Evolutionary conservation across 495 filamentous ascomycete genomes (phyloP), one percentile per base, ranked within the genome.

Genomic region (Podospora pseudopauciseta): DNA sequence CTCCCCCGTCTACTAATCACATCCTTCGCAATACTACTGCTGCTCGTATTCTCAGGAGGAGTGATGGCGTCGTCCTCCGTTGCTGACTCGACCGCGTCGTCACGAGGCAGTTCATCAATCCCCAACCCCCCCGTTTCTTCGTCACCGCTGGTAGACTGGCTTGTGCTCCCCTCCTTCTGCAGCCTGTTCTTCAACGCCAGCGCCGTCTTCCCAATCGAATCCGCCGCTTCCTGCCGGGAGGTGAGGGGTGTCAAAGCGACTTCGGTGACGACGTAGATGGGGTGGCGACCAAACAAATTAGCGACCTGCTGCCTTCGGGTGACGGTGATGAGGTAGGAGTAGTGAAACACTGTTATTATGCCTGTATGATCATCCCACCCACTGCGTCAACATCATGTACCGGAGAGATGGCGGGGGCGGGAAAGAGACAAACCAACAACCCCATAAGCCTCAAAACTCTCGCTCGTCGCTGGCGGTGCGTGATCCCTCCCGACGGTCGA

Each of bases 301-400:
- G 95, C 95, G 61, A 98, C 94, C 76, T 97, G 92, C 70, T 94
- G 83, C 53, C 94, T 90, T 65, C 88, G 82, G 7, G 89, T 92
- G 68, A 97, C 92, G 26, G 90, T 87, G 63, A 99, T 86, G 16
- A 99, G 86, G 80, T 92, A 97, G 66, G 88, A 90, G 63, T 84
- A 80, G 49, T 83, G 87, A 62, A 87, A 93, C 71, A 91, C 89
- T 63, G 89, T 90, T 49, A 91, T 78, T 4, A 93, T 81, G 18
- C 92, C 92, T 95, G 57, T 28, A 9, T 19, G 3, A 32, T 23
- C 23, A 23, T 23, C 16, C 18, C 23, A 34, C 28, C 23, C 23
- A 23, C 9, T 32, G 5, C 20, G 16, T 60, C 32, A 61, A 55
- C 19, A 65, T 16, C 32, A 28, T 18, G 15, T 30, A 23, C 23